Evolutionary conservation across 2,329 filamentous ascomycete species (phyloP).

Genomic region (Aureobasidium pullulans): DNA sequence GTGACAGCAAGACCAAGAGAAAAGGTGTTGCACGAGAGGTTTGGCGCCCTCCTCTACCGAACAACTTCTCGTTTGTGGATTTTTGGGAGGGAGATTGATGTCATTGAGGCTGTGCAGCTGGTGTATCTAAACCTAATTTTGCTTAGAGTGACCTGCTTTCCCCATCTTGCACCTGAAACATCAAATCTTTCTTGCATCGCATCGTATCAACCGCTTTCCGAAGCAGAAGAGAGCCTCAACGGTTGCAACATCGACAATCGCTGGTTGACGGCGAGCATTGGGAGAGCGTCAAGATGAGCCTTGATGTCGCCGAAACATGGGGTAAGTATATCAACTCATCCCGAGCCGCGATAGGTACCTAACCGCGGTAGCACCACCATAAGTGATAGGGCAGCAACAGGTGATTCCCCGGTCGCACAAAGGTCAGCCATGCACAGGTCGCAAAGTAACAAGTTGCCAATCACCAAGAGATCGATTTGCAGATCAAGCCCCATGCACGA

Average conservation of each 20-base stretch:
- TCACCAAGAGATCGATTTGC: not conserved
- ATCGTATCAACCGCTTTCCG: not conserved
- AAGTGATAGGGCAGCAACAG: not conserved
- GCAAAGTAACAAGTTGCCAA: not conserved
- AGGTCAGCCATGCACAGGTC: not conserved
- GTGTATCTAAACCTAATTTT: conserved; percentile 9
- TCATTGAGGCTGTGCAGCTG: conserved; percentile 10
- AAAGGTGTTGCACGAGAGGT: not conserved
- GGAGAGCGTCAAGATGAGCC: not conserved
- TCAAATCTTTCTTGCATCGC: not conserved
- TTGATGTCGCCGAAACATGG: not conserved
- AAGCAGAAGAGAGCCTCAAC: not conserved
- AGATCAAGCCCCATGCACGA: not conserved
- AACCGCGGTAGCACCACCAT: not conserved
- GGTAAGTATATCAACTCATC: not conserved
- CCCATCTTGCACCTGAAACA: conserved; percentile 1
- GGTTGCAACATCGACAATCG: not conserved
- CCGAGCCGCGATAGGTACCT: not conserved
- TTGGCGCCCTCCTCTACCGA: not conserved
- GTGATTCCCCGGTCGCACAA: not conserved
- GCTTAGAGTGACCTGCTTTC: not conserved
- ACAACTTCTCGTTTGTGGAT: not conserved
- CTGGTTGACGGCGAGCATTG: too few relatives aligned
- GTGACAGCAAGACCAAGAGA: not conserved
- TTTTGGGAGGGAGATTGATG: conserved; percentile 1